phyloP scores from a whole-genome alignment of 2,329 filamentous ascomycete genomes.

The Uncinocarpus reesii region DNA sequence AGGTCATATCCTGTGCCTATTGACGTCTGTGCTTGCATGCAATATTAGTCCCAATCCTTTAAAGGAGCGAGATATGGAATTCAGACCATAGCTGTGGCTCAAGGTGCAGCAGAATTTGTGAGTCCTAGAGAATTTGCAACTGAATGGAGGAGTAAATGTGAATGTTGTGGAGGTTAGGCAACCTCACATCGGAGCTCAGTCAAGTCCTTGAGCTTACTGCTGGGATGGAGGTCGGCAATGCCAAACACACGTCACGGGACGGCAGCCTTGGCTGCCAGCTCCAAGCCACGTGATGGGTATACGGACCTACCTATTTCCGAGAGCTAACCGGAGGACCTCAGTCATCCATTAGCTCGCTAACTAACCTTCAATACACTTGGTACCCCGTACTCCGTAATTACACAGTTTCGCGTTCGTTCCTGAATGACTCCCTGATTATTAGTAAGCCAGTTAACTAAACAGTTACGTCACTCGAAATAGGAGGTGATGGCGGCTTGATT shows the following conservation, averaged over 20 bases:
- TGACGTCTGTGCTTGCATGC: slow-evolving; percentile 58
- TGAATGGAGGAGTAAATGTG: background rate
- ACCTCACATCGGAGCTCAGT: background rate
- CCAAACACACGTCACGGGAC: slow-evolving; percentile 16
- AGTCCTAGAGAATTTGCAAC: no score
- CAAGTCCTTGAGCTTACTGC: slow-evolving; percentile 10
- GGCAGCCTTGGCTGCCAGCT: slow-evolving; percentile 15
- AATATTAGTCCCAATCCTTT: background rate
- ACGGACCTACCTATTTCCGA: no score
- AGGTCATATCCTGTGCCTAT: slow-evolving; percentile 99
- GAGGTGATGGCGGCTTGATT: no score
- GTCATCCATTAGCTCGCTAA: background rate
- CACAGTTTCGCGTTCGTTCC: no score
- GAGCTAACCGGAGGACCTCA: no score
- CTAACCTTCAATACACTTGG: slow-evolving; percentile 3
- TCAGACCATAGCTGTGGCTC: slow-evolving; percentile 10
- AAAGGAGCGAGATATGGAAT: background rate
- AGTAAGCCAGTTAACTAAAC: no score
- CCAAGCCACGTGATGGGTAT: slow-evolving; percentile 11
- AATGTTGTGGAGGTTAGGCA: background rate
- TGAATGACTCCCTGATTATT: no score
- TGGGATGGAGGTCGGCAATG: background rate
- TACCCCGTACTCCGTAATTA: background rate
- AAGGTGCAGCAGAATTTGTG: no score
- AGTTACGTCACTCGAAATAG: no score